These are phyloP conservation scores for Smallanthus sonchifolius DNA, from an alignment of 129 eudicot genomes.

Conservation along the genomic window DNA sequence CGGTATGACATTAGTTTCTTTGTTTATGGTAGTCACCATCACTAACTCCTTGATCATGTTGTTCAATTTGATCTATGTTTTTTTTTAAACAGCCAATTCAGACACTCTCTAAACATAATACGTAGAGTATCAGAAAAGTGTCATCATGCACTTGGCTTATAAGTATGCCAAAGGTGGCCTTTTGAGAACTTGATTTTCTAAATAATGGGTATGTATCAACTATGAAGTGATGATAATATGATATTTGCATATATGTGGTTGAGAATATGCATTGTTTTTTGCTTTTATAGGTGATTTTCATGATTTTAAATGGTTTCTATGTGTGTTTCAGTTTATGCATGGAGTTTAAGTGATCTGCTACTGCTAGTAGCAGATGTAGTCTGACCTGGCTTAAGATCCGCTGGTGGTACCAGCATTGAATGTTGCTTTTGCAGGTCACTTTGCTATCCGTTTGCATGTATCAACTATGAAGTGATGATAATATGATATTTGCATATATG, in stretches of 20 bases:
- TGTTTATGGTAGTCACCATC: constrained; percentile 1
- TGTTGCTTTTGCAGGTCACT: too few relatives aligned
- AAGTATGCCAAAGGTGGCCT: neutral
- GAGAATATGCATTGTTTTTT: too few relatives aligned
- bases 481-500: too few relatives aligned
- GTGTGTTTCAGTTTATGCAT: too few relatives aligned
- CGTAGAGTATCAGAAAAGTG: neutral
- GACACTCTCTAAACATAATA: neutral
- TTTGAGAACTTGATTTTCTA: neutral
- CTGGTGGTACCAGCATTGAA: too few relatives aligned
- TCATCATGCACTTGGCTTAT: neutral
- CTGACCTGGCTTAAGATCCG: too few relatives aligned
- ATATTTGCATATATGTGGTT: neutral
- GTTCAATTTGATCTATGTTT: constrained; percentile 5
- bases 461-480: too few relatives aligned
- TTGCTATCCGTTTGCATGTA: too few relatives aligned
- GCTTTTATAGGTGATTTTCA: too few relatives aligned
- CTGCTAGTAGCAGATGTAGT: too few relatives aligned
- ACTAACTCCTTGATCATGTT: constrained; percentile 1
- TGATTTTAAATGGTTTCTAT: too few relatives aligned
- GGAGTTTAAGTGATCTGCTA: too few relatives aligned
- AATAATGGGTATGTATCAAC: neutral
- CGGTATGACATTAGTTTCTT: neutral
- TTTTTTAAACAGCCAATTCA: neutral
- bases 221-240: neutral